Base-by-base conservation (phyloP, 169 alveolate genomes). In the Cryptosporidium sp. region DNA sequence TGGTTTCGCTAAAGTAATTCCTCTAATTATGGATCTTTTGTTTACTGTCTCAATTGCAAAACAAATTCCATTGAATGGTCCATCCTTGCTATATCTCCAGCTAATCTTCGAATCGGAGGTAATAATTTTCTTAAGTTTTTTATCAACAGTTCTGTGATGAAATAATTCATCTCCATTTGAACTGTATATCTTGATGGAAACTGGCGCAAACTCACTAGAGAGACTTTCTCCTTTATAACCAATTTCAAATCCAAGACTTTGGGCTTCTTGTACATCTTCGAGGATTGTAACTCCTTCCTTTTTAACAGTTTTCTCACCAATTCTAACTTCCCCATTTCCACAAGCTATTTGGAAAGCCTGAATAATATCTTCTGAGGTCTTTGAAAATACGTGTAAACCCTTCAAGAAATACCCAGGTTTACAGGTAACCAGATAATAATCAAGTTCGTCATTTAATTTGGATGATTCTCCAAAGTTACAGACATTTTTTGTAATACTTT, bases 351-450 rank as follows among this genome's bases (percentile, higher is more conserved):
- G 67, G 31, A 80, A 29, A 21, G 69, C 89, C 29, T 55, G 51
- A n/a, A 80, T 80, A 16, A 62, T 14, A 59, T 65, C 89, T 14
- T 80, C 89, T n/a, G 65, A 33, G 14, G 52, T 43, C n/a, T 39
- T 16, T 0, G 73, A 80, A 62, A 62, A 80, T 26, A 21, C 55
- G 29, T 41, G 51, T 5, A 80, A 62, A 18, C 89, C 70, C 41
- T 80, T 80, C 14, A 80, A 45, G 26, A 61, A 62, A 65, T 80
- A 80, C 21, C 89, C 89, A 80, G 89, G 69, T 41, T 80, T 80
- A 58, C 89, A 80, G 7, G 73, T 65, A 26, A 80, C 65, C 6
- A 62, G 29, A 62, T 73, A 73, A 41, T 52, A 73, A 33, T 73
- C 86, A 55, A 73, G 16, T 12, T 73, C 86, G 2, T 73, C 71